Base-by-base conservation (phyloP, 2,329 filamentous ascomycete genomes). In the Colletotrichum musae region DNA sequence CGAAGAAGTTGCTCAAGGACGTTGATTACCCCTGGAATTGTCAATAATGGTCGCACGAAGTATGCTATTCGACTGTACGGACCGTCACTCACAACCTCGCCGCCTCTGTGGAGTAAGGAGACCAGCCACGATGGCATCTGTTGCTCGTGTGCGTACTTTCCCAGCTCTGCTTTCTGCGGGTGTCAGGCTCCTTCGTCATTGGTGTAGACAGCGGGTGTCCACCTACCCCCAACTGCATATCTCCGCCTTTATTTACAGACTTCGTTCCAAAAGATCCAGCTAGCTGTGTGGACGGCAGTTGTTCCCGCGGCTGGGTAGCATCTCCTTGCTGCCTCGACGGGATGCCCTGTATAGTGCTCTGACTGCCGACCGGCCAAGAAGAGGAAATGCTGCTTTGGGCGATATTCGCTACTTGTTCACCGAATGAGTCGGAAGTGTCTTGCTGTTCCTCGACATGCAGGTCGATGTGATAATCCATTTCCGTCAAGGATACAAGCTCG, bases 71-170 rank as follows among this genome's bases (percentile, higher is more conserved):
- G 72, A 70, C 26, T 57, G 6, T 13, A 16, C 72, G 78, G 79
- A 81, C 89, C 90, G 60, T 84, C 80, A n/a, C 84, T 83, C 32
- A 83, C 86, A 41, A 87, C 81, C 62, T 87, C 87, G 13, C 88
- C 87, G 16, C 89, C 86, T 50, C 84, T 86, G 70, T 90, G 83
- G 1, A 95, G 84, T 71, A 93, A 81, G 15, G 84, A 83, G 16
- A 87, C 84, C 1, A 95, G 85, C 89, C 89, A 92, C 9, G 84
- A 80, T 0, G 93, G 93, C 93, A 95, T 95, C 72, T 88, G 85
- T 48, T 90, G 88, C 77, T 95, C 93, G 73, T 93, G 84, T 1
- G 92, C 92, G 79, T 92, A 90, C 28, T 89, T 89, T 0, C 93
- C 93, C 15, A 95, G 83, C 74, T 94, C 91, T 76, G 85, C 81